These are phyloP conservation scores for Nothophytophthora sp. DNA, from an alignment of 352 stramenopile genomes.

Conservation along the genomic window DNA sequence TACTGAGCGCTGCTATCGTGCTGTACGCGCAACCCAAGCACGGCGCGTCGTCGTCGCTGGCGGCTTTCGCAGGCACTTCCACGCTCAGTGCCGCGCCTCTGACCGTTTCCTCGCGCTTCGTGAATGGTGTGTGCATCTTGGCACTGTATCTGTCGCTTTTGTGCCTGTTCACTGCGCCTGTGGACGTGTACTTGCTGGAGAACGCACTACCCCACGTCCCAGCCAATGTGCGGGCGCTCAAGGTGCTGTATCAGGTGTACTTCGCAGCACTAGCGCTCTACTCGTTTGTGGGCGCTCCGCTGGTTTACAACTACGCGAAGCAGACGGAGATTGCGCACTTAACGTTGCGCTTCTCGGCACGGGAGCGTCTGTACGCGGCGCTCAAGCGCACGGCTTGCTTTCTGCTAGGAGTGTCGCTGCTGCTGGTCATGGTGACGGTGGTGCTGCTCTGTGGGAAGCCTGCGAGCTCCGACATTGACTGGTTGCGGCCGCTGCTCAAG, in stretches of 20 bases:
- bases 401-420: slow-evolving; percentile 61
- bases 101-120: slow-evolving; percentile 66
- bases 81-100: slow-evolving; percentile 61
- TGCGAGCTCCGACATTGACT: slow-evolving; percentile 74
- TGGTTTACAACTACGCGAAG: slow-evolving; percentile 83
- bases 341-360: slow-evolving; percentile 61
- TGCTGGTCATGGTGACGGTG: slow-evolving; percentile 69
- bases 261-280: slow-evolving; percentile 63
- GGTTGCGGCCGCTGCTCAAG: slow-evolving; percentile 80
- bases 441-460: slow-evolving; percentile 80
- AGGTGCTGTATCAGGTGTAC: slow-evolving; percentile 72
- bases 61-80: slow-evolving; percentile 53
- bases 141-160: slow-evolving; percentile 73
- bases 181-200: slow-evolving; percentile 81
- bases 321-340: slow-evolving; percentile 86
- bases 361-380: slow-evolving; percentile 55
- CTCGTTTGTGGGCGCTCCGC: slow-evolving; percentile 69
- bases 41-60: slow-evolving; percentile 47
- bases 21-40: slow-evolving; percentile 68
- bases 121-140: slow-evolving; percentile 67
- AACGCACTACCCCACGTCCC: slow-evolving; percentile 66
- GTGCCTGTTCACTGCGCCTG: slow-evolving; percentile 76
- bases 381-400: slow-evolving; percentile 79
- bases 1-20: slow-evolving; percentile 52
- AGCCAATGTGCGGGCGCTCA: slow-evolving; percentile 50